phyloP scores from a whole-genome alignment of 1,284 basidiomycete species.

The Phylloporus sp. region DNA sequence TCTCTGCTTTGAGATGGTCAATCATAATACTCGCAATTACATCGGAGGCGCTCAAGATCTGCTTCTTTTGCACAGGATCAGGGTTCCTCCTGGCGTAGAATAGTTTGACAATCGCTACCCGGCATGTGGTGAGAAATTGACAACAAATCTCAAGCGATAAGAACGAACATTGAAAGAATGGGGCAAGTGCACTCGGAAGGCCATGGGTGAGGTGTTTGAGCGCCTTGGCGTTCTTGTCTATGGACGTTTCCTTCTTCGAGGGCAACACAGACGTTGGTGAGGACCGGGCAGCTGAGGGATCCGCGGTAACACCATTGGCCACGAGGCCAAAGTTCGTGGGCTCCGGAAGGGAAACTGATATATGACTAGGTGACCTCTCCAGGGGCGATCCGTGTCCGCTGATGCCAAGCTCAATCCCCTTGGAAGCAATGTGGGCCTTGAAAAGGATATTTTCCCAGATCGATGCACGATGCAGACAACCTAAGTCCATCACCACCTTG shows the following conservation, averaged over 20 bases:
- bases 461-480: constrained; percentile 81
- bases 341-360: constrained; percentile 45
- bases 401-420: constrained; percentile 51
- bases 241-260: constrained; percentile 48
- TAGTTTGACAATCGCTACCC: constrained; percentile 82
- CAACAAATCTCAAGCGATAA: constrained; percentile 1
- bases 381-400: constrained; percentile 47
- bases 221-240: constrained; percentile 73
- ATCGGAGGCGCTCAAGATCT: constrained; percentile 72
- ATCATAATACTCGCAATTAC: constrained; percentile 77
- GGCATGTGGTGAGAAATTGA: constrained; percentile 13
- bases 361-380: constrained; percentile 48
- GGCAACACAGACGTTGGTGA: constrained; percentile 30
- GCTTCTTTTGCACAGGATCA: constrained; percentile 79
- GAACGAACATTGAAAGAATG: constrained; percentile 86
- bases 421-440: constrained; percentile 59
- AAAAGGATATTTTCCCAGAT: constrained; percentile 88
- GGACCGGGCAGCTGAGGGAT: constrained; percentile 28
- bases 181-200: constrained; percentile 77
- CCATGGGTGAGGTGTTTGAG: constrained; percentile 83
- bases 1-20: constrained; percentile 67
- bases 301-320: constrained; percentile 47
- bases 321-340: constrained; percentile 34
- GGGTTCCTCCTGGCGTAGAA: constrained; percentile 82
- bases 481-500: constrained; percentile 76